Base-by-base conservation (phyloP, 192 early-diverging fungal genomes). In the Gamsiella multidivaricata region DNA sequence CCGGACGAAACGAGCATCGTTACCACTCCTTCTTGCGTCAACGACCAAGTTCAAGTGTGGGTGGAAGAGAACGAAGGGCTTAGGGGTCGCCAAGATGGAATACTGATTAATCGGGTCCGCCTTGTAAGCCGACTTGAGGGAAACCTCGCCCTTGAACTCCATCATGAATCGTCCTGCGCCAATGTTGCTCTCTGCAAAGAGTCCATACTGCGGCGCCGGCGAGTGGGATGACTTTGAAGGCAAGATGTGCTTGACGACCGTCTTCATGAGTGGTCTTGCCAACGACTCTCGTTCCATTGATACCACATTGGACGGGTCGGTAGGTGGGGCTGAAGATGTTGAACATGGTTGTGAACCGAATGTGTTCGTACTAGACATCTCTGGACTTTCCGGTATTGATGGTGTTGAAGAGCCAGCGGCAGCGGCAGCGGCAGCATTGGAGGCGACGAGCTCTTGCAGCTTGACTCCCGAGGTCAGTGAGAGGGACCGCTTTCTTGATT, bases 91-190 rank as follows among this genome's bases (percentile, higher is more conserved):
- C 51, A 94, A 50, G 22, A 90, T 79, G 36, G 83, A 81, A 68
- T 90, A 94, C 34, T 91, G 82, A 70, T 92, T 92, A 57, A 81
- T 83, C 10, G 88, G 83, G 22, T 90, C 86, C 29, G 83, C 71
- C 61, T 90, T 89, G 81, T 91, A 91, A 18, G 80, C 83, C 6
- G 87, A 86, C 45, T 92, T 91, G 12, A 93, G 72, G 0, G 85
- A 63, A 15, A 93, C 82, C 41, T 90, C 87, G 14, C 96, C 96
- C 45, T 89, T 89, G 70, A 92, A 93, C 54, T 96, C 91, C 75
- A 89, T 85, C 49, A 97, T 80, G 63, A 88, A 95, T 34, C 83
- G 65, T 17, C 84, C 69, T 0, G 82, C 54, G 11, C 80, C 51
- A 43, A 94, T 85, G 15, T 85, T 78, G 3, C 72, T 79, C 42